Base-by-base conservation (phyloP, 176 grass and related monocot species). In the Cymbopogon citratus region DNA sequence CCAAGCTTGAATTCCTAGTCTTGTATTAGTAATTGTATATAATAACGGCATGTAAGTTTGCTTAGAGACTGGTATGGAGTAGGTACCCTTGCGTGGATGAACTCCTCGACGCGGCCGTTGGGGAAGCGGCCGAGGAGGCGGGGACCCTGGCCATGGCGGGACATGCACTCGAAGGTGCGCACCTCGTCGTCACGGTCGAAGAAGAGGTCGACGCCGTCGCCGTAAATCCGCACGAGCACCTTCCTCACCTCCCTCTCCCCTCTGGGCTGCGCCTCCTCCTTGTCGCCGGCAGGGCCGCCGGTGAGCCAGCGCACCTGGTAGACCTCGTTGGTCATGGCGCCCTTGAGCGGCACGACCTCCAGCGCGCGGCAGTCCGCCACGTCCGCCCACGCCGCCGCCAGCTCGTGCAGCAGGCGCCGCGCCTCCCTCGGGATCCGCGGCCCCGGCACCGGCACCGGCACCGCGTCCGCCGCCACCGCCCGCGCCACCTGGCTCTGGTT, bases 241-340 rank as follows among this genome's bases (percentile, higher is more conserved):
- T 91, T 98, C 87, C 88, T 91, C 18, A 83, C 77, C 73, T 83
- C 89, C 88, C 69, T 49, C 75, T 85, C 76, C 87, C 25, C n/a
- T 82, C 49, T 75, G 25, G 63, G 80, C 62, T 69, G 35, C 38
- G 69, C 54, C 66, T 43, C 74, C 66, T 16, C 78, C 15, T 7
- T 61, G 11, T 23, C 51, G 51, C 5, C 66, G 40, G 44, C 60
- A 3, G 79, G 34, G 48, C 44, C 66, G 48, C 35, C 66, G 16
- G 86, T 83, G 67, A 63, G 88, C 92, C 96, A 98, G 7, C 85
- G 84, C 72, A 95, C 91, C 90, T 99, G 89, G 82, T 90, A 95
- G 4, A 99, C 96, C 89, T 91, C 87, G 91, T 99, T 99, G 48
- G 96, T 99, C 96, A 99, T 90, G 74, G 96, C 96, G 16, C 96